Conservation (phyloP, 1,284 basidiomycete genomes). For the Fomitiporia mediterranea region DNA sequence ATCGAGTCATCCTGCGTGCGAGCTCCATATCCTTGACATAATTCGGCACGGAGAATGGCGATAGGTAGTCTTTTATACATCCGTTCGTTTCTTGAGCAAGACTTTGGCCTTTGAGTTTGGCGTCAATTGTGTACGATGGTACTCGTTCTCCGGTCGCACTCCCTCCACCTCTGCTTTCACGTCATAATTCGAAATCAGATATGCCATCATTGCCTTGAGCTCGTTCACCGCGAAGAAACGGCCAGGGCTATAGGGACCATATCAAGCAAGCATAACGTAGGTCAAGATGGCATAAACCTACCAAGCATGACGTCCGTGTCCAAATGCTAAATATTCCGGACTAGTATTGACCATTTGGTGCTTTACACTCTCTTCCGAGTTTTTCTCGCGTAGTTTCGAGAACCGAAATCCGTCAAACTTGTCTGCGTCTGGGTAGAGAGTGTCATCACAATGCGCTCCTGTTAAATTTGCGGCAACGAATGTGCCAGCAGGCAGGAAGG, state of each 20-base stretch:
- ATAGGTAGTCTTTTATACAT: no score
- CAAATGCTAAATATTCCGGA: constrained; percentile 28
- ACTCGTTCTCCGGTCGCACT: constrained; percentile 25
- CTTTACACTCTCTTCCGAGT: constrained; percentile 24
- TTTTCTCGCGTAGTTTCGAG: constrained; percentile 34
- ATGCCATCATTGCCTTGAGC: constrained; percentile 21
- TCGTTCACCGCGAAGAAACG: constrained; percentile 20
- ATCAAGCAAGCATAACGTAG: not conserved
- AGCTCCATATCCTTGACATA: no score
- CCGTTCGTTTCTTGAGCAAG: constrained; percentile 20
- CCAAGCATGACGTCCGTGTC: constrained; percentile 31
- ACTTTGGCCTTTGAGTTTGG: constrained; percentile 23
- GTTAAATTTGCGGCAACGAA: constrained; percentile 38
- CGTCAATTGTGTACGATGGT: constrained; percentile 8
- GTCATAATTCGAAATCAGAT: constrained; percentile 19
- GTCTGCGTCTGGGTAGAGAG: constrained; percentile 36
- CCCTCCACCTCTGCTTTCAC: constrained; percentile 30
- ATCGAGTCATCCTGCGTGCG: no score
- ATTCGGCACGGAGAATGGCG: no score
- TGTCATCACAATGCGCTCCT: constrained; percentile 39
- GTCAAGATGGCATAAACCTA: constrained; percentile 18
- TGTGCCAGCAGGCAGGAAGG: constrained; percentile 39
- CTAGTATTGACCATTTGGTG: constrained; percentile 29
- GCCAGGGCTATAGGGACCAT: constrained; percentile 9
- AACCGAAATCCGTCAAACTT: constrained; percentile 45